phyloP scores from a whole-genome alignment of 768 basidiomycete genomes.

The Wakefieldia striispora region DNA sequence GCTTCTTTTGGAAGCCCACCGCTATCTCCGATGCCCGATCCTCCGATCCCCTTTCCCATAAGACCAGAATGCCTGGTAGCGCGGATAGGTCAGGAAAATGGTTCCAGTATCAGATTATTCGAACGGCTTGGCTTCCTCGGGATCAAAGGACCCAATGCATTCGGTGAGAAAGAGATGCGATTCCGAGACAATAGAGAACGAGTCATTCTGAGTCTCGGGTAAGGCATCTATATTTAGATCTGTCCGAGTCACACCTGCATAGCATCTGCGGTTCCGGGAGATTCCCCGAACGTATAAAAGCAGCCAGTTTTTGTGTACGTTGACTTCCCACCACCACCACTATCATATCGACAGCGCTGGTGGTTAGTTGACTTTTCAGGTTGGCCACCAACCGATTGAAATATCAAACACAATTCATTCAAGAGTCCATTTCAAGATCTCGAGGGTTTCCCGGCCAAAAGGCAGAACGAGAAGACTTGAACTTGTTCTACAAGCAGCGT shows the following conservation, averaged over 20 bases:
- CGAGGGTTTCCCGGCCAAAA: too few species aligned
- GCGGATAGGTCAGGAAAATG: constrained; percentile 69
- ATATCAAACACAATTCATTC: neutral
- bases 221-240: constrained; percentile 2
- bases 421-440: too few species aligned
- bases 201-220: neutral
- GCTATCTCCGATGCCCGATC: constrained; percentile 18
- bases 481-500: too few species aligned
- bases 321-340: constrained; percentile 9
- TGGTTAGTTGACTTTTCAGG: neutral
- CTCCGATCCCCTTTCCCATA: constrained; percentile 43
- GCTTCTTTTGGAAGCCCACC: constrained; percentile 10
- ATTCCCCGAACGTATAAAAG: constrained; percentile 7
- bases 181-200: constrained; percentile 1
- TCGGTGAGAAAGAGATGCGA: constrained; percentile 83
- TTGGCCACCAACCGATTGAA: neutral
- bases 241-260: constrained; percentile 16
- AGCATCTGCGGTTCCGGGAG: neutral
- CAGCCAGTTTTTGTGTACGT: neutral
- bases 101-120: constrained; percentile 70
- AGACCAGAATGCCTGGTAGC: constrained; percentile 53
- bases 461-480: too few species aligned
- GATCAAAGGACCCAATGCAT: constrained; percentile 68
- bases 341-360: constrained; percentile 5
- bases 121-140: constrained; percentile 71